Base-by-base conservation (phyloP, 225 moss, liverwort and hornwort genomes). In the Pleurozium schreberi region DNA sequence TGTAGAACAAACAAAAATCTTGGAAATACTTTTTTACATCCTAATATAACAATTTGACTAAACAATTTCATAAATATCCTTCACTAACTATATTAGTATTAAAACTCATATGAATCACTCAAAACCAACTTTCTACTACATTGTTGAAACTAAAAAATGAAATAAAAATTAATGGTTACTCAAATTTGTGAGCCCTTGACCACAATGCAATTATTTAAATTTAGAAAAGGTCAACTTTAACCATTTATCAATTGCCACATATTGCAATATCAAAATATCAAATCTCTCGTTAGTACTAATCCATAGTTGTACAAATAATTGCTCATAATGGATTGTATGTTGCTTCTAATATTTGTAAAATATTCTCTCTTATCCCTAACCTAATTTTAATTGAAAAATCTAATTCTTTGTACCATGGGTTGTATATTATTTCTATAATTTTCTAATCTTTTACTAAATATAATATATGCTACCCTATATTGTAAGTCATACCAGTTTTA, bases 311-410 rank as follows among this genome's bases (percentile, higher is more conserved):
- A 18, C 8, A 75, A 49, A 75, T 47, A 18, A 18, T 49, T 75
- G 11, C 19, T 49, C 31, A 31, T 6, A 49, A 31, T 45, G 11
- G 11, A 47, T 49, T 4, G 4, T 33, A 33, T 49, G 2, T 12
- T n/a, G n/a, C n/a, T n/a, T n/a, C n/a, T n/a, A n/a, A n/a, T n/a
- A n/a, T n/a, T n/a, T n/a, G n/a, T n/a, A 49, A 33, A 33, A 7
- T 49, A 11, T 75, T 1, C 1, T 49, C 1, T 49, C 4, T 27
- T 50, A 20, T 2, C 1, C 33, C 12, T 12, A 33, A 0, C 1
- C 7, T 31, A 33, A n/a, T n/a, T 33, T 31, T 12, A 49, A 33
- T 75, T 75, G 1, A 4, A 11, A 75, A 49, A 49, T 49, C 12
- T 75, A 75, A 75, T 2, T 75, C 12, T 1, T 12, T 33, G 12